Percentiles rank a stretch among this genome's conserved stretches.
These are phyloP conservation scores for Prosopis cineraria DNA, from an alignment of 306 rosid species.

Conservation along the genomic window DNA sequence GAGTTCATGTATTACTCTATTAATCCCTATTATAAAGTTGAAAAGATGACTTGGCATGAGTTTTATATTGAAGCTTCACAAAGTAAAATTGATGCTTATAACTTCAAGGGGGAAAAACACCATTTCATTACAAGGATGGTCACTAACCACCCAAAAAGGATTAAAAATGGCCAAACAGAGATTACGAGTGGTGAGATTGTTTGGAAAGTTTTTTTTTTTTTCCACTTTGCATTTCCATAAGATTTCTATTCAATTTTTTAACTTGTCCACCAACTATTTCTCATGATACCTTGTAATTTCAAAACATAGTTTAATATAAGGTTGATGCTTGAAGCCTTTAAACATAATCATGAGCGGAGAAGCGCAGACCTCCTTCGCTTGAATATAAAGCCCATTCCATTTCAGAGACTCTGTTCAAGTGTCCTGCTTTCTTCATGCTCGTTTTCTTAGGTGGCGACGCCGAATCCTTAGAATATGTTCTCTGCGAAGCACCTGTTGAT, in stretches of 20 bases:
- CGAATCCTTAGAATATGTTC: slow-evolving; percentile 28
- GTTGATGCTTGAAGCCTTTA: too few relatives aligned
- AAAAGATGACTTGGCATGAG: too few relatives aligned
- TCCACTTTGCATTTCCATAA: too few relatives aligned
- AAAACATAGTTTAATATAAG: too few relatives aligned
- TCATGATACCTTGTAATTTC: slow-evolving; percentile 2
- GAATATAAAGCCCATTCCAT: background rate
- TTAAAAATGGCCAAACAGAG: background rate
- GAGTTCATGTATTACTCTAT: too few relatives aligned
- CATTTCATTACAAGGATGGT: background rate
- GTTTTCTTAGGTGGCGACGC: slow-evolving; percentile 39
- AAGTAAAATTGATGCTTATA: too few relatives aligned
- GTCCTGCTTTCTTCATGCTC: background rate
- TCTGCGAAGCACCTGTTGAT: slow-evolving; percentile 58
- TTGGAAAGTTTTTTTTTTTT: too few relatives aligned
- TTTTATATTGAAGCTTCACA: too few relatives aligned
- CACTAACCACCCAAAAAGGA: background rate
- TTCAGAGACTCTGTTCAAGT: slow-evolving; percentile 14
- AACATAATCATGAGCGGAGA: background rate
- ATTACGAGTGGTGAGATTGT: background rate
- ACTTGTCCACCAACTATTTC: slow-evolving; percentile 4
- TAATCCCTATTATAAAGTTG: too few relatives aligned
- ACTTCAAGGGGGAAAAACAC: background rate
- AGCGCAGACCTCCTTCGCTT: background rate
- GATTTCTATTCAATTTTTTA: too few relatives aligned